Evolutionary conservation across 371 early-diverging fungal species (phyloP).

Genomic region (Mucor indicus): DNA sequence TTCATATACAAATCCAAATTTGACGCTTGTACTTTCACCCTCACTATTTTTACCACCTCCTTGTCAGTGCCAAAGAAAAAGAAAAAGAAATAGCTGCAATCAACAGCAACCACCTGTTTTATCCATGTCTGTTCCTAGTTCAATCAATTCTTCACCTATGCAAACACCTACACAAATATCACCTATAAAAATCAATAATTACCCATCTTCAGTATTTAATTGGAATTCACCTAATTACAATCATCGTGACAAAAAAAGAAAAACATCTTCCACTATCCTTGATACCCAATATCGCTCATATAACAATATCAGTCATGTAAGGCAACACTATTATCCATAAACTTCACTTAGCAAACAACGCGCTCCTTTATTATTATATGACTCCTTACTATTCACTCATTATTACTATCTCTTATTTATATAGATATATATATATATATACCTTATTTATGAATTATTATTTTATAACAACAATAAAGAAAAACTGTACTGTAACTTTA

Average conservation of each 20-base stretch:
- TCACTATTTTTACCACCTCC: constrained; percentile 16
- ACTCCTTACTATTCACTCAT: too few relatives aligned
- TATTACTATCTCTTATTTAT: too few relatives aligned
- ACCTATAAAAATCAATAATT: constrained; percentile 23
- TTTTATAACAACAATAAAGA: too few relatives aligned
- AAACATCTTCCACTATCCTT: background rate
- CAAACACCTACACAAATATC: constrained; percentile 43
- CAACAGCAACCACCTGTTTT: constrained; percentile 14
- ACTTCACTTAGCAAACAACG: constrained; percentile 3
- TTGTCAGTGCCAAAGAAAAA: background rate
- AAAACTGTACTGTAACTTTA: too few relatives aligned
- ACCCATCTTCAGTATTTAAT: constrained; percentile 12
- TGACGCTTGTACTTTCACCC: constrained; percentile 13
- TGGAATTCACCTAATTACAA: constrained; percentile 10
- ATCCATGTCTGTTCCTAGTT: constrained; percentile 39
- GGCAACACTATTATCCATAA: constrained; percentile 7
- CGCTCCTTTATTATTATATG: background rate
- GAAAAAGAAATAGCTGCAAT: constrained; percentile 1
- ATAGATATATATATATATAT: too few relatives aligned
- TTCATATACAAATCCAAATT: constrained; percentile 1
- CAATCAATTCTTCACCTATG: constrained; percentile 39
- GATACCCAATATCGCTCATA: constrained; percentile 1
- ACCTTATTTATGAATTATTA: too few relatives aligned
- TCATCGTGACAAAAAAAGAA: background rate
- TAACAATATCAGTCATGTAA: constrained; percentile 18